phyloP scores from a whole-genome alignment of 805 yeast genomes.

The Candida jianshihensis region DNA sequence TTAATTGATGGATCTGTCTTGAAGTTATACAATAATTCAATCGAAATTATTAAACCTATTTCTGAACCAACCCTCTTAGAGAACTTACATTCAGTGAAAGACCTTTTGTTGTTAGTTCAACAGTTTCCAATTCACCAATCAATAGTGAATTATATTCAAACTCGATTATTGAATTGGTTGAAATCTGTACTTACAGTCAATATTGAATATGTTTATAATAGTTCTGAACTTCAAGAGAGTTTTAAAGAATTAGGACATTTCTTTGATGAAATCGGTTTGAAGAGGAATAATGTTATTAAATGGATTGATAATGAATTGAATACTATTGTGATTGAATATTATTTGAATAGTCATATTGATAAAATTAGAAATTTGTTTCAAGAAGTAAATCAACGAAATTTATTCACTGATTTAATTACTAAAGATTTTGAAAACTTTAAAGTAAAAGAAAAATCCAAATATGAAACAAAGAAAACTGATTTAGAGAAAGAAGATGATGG shows the following conservation, averaged over 20 bases:
- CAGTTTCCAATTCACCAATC: slow-evolving; percentile 9
- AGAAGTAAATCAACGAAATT: too few species aligned
- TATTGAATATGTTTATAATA: slow-evolving; percentile 11
- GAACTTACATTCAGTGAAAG: slow-evolving; percentile 10
- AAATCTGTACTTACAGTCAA: slow-evolving; percentile 13
- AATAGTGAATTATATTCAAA: slow-evolving; percentile 16
- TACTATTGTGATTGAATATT: slow-evolving; percentile 15
- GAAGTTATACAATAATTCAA: slow-evolving; percentile 3
- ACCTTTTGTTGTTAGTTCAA: slow-evolving; percentile 14
- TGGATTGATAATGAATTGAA: slow-evolving; percentile 19
- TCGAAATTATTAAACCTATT: slow-evolving; percentile 1
- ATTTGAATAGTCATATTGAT: slow-evolving; percentile 15
- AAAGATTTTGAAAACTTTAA: not conserved
- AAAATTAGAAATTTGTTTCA: slow-evolving; percentile 9
- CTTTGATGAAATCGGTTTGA: slow-evolving; percentile 10
- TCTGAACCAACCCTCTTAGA: not conserved
- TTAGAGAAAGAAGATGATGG: slow-evolving; percentile 3
- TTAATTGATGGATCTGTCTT: slow-evolving; percentile 5
- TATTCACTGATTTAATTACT: not conserved
- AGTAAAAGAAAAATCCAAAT: too few species aligned
- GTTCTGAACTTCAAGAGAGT: slow-evolving; percentile 5
- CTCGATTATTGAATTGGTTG: slow-evolving; percentile 16
- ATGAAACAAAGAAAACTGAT: not conserved
- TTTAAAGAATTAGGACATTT: slow-evolving; percentile 14
- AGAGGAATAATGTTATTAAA: slow-evolving; percentile 13